Evolutionary conservation across 352 stramenopile species (phyloP), one percentile per base, ranked within the genome.

Genomic region (Saprolegnia parasitica): DNA sequence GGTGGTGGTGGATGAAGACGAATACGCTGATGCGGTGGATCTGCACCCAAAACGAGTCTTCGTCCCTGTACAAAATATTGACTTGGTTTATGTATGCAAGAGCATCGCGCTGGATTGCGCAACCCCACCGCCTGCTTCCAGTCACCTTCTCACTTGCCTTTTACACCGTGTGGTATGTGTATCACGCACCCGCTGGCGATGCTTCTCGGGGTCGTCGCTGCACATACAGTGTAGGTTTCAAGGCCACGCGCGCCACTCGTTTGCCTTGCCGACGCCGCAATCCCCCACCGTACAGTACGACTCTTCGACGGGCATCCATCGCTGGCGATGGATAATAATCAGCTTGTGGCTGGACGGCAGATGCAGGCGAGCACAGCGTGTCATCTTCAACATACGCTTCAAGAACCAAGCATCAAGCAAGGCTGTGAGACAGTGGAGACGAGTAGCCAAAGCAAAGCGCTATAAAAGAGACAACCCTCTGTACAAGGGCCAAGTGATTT

Each of bases 351-450:
- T 49, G 42, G 42, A n/a, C 42, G 10, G 13, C 11, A 15, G 11
- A 49, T 49, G 42, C 4, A 4, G 42, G 18, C 42, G 42, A 49
- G 18, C 42, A 49, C 3, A 1, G 42, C 42, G 42, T 49, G 42
- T 49, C 42, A 49, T 49, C 42, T 49, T 49, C 42, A 49, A 49
- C 42, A 49, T 49, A 49, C 18, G 42, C 42, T 49, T 49, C 42
- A 49, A 49, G 42, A 49, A 49, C 42, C 42, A 49, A 49, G 42
- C 42, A 49, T 49, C 42, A 49, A 49, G 42, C 42, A 49, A 49
- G 42, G 13, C 11, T 15, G 42, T 49, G 42, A 49, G 42, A 49
- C 42, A 49, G 18, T 49, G 42, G 42, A 8, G 10, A 49, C 4
- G 8, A 49, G 42, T 49, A 49, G 42, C 42, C 18, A 35, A 35